A percentile compares a stretch with the other conserved stretches of the same genome.
Evolutionary conservation across 2,329 filamentous ascomycete species (phyloP).

Genomic region (Aspergillus fumigatiaffinis): DNA sequence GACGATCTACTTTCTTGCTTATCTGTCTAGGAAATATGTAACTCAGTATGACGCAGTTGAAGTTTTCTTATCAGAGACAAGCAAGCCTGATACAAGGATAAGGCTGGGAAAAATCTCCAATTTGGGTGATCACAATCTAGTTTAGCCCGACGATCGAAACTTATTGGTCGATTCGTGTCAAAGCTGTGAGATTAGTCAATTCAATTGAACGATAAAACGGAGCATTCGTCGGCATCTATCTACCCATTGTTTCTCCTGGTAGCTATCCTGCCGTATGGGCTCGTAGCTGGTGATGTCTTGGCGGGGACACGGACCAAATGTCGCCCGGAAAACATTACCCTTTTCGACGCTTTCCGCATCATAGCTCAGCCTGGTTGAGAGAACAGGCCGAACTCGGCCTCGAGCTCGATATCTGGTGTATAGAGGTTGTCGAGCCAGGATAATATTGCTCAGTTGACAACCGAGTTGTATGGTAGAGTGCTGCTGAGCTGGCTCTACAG

Average conservation of each 20-base stretch:
- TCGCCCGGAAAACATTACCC: slow-evolving; percentile 17
- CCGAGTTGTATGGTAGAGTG: background rate
- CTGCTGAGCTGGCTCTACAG: background rate
- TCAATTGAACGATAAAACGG: no score
- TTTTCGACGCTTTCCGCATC: slow-evolving; percentile 13
- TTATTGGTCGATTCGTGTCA: background rate
- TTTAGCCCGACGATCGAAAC: background rate
- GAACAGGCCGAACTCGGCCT: background rate
- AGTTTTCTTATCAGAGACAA: background rate
- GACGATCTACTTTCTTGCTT: background rate
- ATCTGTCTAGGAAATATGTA: background rate
- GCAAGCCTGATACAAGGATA: background rate
- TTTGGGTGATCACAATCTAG: background rate
- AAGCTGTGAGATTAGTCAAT: no score
- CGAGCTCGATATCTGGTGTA: background rate
- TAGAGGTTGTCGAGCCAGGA: no score
- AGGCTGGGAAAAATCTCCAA: background rate
- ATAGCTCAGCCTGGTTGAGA: slow-evolving; percentile 4
- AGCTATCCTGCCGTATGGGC: background rate
- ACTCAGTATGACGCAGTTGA: background rate
- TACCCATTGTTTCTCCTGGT: background rate
- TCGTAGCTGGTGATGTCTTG: background rate
- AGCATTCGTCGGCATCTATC: background rate
- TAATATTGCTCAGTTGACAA: background rate
- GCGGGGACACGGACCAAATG: slow-evolving; percentile 2